Evolutionary conservation across 768 basidiomycete species (phyloP).

Genomic region (Pisolithus marmoratus): DNA sequence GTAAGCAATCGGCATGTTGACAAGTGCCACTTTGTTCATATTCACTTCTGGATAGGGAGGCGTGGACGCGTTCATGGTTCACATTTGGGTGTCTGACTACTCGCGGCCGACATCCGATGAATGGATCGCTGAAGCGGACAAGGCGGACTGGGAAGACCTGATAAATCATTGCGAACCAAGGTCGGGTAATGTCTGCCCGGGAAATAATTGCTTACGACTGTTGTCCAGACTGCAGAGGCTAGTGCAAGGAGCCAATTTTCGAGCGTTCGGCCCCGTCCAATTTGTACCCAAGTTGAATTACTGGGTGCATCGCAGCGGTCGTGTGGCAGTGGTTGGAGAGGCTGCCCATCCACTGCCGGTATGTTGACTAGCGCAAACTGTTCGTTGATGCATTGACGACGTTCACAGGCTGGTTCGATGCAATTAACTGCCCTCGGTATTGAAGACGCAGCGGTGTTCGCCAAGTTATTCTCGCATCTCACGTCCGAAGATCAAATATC

Average conservation of each 20-base stretch:
- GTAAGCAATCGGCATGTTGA: conserved; percentile 7
- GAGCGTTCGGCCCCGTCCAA: conserved; percentile 33
- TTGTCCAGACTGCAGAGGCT: conserved; percentile 33
- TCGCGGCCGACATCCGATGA: conserved; percentile 21
- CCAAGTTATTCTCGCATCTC: conserved; percentile 52
- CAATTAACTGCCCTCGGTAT: conserved; percentile 48
- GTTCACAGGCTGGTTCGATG: conserved; percentile 44
- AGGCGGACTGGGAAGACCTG: conserved; percentile 24
- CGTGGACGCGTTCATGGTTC: conserved; percentile 28
- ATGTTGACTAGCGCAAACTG: conserved; percentile 12
- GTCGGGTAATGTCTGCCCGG: conserved; percentile 18
- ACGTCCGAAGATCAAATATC: conserved; percentile 42
- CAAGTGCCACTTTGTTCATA: not conserved
- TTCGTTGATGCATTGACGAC: not conserved
- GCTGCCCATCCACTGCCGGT: conserved; percentile 56
- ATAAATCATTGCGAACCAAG: conserved; percentile 32
- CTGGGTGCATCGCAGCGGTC: conserved; percentile 44
- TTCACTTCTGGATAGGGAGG: conserved; percentile 29
- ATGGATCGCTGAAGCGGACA: conserved; percentile 31
- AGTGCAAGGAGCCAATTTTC: conserved; percentile 28
- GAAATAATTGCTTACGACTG: not conserved
- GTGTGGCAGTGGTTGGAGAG: conserved; percentile 52
- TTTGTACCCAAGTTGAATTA: conserved; percentile 38
- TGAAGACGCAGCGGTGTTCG: conserved; percentile 60
- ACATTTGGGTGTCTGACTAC: conserved; percentile 24